phyloP scores from a whole-genome alignment of 495 filamentous ascomycete genomes.

The Cryomyces antarcticus region DNA sequence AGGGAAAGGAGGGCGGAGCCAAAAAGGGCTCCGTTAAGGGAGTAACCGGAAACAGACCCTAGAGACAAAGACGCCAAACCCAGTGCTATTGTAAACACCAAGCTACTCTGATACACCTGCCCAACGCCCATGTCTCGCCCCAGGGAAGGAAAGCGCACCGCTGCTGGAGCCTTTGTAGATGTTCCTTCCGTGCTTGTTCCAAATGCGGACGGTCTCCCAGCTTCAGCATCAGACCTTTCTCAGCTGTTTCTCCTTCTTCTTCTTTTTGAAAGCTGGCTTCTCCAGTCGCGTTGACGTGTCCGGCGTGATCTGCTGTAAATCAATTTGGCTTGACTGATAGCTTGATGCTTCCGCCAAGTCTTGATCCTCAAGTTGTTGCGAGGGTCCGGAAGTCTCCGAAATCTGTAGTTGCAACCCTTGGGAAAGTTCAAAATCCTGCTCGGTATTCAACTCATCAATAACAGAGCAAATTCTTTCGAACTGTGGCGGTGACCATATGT shows the following conservation, averaged over 20 bases:
- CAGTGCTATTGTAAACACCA: neutral
- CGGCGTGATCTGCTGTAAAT: neutral
- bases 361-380: constrained; percentile 5
- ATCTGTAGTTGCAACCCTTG: constrained; percentile 3
- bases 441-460: constrained; percentile 19
- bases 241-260: neutral
- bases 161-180: too few relatives aligned
- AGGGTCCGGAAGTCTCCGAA: constrained; percentile 1
- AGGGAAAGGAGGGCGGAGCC: constrained; percentile 1
- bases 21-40: neutral
- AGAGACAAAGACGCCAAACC: neutral
- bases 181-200: too few relatives aligned
- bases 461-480: constrained; percentile 14
- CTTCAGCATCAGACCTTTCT: too few relatives aligned
- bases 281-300: neutral
- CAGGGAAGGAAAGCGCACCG: neutral
- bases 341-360: neutral
- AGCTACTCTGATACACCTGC: neutral
- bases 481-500: constrained; percentile 7
- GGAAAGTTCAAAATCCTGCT: constrained; percentile 6
- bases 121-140: neutral
- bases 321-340: neutral
- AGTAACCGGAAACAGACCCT: neutral
- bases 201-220: too few relatives aligned
- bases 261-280: neutral